Evolutionary conservation across 495 filamentous ascomycete species (phyloP).

Genomic region (Trichoderma reesei): DNA sequence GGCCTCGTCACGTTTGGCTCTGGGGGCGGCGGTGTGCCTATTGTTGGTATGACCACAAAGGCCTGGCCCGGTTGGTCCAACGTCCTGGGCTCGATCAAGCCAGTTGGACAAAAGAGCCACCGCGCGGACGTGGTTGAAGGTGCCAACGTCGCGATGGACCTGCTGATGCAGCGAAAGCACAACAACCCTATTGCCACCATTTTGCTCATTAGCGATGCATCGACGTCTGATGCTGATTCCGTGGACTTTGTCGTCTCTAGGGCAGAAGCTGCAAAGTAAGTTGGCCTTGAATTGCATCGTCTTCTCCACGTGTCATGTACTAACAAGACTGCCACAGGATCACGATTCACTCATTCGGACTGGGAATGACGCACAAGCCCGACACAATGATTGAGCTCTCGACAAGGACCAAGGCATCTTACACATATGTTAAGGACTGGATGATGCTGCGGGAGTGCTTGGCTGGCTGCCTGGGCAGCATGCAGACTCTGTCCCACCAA

Average conservation of each 20-base stretch:
- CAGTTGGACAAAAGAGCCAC: conserved; percentile 92
- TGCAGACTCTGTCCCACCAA: conserved; percentile 95
- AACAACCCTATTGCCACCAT: conserved; percentile 96
- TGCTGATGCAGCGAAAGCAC: conserved; percentile 95
- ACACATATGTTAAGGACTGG: conserved; percentile 99
- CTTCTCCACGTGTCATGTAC: background rate
- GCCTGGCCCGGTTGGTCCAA: conserved; percentile 87
- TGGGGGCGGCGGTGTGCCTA: conserved; percentile 80
- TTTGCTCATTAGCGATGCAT: conserved; percentile 95
- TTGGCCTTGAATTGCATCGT: background rate
- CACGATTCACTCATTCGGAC: conserved; percentile 90
- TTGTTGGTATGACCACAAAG: conserved; percentile 97
- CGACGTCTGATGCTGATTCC: conserved; percentile 91
- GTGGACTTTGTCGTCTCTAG: conserved; percentile 98
- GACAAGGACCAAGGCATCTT: conserved; percentile 90
- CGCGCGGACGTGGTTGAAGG: conserved; percentile 96
- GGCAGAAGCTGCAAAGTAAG: conserved; percentile 94
- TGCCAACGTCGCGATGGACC: conserved; percentile 97
- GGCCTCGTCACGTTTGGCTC: conserved; percentile 96
- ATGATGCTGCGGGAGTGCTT: conserved; percentile 99
- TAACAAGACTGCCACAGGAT: conserved; percentile 48
- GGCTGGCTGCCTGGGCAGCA: conserved; percentile 85
- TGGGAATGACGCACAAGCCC: conserved; percentile 95
- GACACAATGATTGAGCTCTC: conserved; percentile 98
- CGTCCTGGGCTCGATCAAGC: conserved; percentile 78